Base-by-base conservation (phyloP, 1,284 basidiomycete genomes). In the Pseudozyma sp. region DNA sequence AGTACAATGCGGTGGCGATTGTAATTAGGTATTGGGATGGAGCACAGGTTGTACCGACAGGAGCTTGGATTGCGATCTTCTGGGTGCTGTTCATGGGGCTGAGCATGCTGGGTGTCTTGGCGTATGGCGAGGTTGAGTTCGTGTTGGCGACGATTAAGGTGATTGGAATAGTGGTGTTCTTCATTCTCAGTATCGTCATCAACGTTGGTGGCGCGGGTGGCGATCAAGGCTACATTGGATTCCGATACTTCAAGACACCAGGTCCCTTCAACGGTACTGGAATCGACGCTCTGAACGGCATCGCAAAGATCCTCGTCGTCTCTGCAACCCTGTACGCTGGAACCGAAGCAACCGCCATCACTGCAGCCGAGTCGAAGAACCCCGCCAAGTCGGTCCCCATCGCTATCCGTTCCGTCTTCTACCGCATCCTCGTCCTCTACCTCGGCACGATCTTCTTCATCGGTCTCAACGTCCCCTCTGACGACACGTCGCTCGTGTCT, bases 371-470 rank as follows among this genome's bases (percentile, higher is more conserved):
- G 44, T 68, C 77, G 7, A 54, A 53, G 49, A 75, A 77, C 30
- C 79, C 79, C 1, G 45, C 69, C 8, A 66, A 54, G 14, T 54
- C 75, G 0, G 65, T 81, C 2, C 79, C 79, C 0, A 43, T 58
- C 9, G 75, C 79, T 2, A 72, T 68, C 29, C 87, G 88, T 54
- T 87, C 88, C 6, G 89, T 91, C 35, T 92, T 91, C 85, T 87
- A 90, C 72, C 90, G 91, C 78, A 93, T 95, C 74, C 87, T 87
- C 45, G 77, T 88, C 65, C 87, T 94, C 81, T 94, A 94, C 62
- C 56, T 81, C 29, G 73, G 75, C 1, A 72, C 75, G 5, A 68
- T 73, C 50, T 74, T 79, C 47, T 72, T 79, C 57, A 76, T 79
- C 52, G 58, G 67, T 14, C 60, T 79, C 57, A 78, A 72, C 37